phyloP scores from a whole-genome alignment of 2,329 filamentous ascomycete genomes.

The Neonectria neomacrospora region DNA sequence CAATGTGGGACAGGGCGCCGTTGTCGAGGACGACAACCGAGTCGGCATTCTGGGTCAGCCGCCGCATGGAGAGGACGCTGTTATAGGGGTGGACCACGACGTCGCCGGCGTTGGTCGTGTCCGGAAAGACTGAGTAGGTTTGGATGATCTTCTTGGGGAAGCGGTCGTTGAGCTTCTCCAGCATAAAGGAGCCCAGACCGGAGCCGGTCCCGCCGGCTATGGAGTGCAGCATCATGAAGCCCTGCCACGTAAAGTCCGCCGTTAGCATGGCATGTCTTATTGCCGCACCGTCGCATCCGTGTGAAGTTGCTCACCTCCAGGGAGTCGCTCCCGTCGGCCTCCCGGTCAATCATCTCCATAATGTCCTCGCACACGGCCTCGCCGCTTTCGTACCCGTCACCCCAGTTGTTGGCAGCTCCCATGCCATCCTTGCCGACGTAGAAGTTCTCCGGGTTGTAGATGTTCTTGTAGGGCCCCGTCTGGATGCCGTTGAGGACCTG shows the following conservation, averaged over 20 bases:
- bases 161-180: slow-evolving; percentile 94
- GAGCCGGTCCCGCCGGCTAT: slow-evolving; percentile 97
- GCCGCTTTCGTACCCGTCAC: slow-evolving; percentile 92
- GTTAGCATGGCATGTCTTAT: not conserved
- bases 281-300: not conserved
- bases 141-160: slow-evolving; percentile 99
- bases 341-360: slow-evolving; percentile 99
- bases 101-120: slow-evolving; percentile 86
- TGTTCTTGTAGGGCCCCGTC: slow-evolving; percentile 93
- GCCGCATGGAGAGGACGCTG: slow-evolving; percentile 89
- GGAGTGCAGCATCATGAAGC: slow-evolving; percentile 98
- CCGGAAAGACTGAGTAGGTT: slow-evolving; percentile 98
- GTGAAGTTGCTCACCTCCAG: slow-evolving; percentile 69
- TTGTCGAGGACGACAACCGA: slow-evolving; percentile 98
- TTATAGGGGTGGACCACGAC: slow-evolving; percentile 99
- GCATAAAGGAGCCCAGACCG: slow-evolving; percentile 92
- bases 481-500: slow-evolving; percentile 92
- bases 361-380: slow-evolving; percentile 95
- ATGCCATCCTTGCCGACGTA: slow-evolving; percentile 94
- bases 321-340: slow-evolving; percentile 97
- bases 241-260: slow-evolving; percentile 58
- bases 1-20: slow-evolving; percentile 91
- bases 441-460: slow-evolving; percentile 99
- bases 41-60: slow-evolving; percentile 95
- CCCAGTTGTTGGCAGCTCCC: slow-evolving; percentile 98